A percentile compares a stretch with the other conserved stretches of the same genome.
phyloP scores from a whole-genome alignment of 306 rosid genomes.

The Dalbergia cochinchinensis region DNA sequence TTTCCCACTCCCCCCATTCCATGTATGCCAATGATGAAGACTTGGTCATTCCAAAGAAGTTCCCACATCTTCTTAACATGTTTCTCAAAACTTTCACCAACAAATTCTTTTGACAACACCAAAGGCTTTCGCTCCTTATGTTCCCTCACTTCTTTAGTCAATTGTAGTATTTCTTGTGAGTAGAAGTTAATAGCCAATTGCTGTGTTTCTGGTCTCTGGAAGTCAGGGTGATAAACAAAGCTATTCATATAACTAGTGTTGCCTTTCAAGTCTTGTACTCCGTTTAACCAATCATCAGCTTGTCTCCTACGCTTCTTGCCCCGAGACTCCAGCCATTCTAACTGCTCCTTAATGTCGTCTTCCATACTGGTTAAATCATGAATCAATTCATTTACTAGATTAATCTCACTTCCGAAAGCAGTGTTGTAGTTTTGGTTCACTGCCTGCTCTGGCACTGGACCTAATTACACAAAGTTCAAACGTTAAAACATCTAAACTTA shows the following conservation, averaged over 20 bases:
- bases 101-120: slow-evolving; percentile 6
- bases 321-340: background rate
- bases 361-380: background rate
- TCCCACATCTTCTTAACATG: slow-evolving; percentile 1
- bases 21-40: slow-evolving; percentile 17
- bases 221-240: no score
- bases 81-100: background rate
- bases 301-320: slow-evolving; percentile 13
- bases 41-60: background rate
- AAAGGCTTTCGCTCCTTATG: background rate
- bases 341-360: background rate
- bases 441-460: no score
- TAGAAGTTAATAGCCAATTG: background rate
- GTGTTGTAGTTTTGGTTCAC: no score
- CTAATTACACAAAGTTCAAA: no score
- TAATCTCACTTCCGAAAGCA: background rate
- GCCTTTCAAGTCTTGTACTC: background rate
- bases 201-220: background rate
- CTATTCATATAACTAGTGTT: background rate
- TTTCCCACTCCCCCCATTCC: no score
- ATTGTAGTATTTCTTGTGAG: no score
- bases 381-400: background rate
- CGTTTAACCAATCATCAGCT: background rate
- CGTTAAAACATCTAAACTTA: no score
- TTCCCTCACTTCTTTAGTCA: background rate